Percentiles rank a stretch among this genome's conserved stretches.
Evolutionary conservation across 257 asterid species (phyloP).

Genomic region (Penstemon davidsonii): DNA sequence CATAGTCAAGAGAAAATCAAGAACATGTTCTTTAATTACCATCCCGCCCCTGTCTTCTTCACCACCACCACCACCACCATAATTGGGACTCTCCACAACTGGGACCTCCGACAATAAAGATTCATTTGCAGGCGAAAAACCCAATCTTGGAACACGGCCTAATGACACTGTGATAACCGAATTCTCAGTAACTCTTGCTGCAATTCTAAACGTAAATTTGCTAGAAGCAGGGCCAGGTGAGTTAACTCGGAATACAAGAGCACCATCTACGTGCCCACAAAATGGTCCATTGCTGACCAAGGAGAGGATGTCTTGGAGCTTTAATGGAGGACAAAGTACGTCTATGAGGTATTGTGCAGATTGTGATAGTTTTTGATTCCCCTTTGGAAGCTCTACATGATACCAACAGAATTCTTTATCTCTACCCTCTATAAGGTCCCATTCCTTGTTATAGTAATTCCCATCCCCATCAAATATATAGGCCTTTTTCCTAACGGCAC

Average conservation of each 20-base stretch:
- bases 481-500: conserved; percentile 67
- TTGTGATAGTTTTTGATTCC: conserved; percentile 71
- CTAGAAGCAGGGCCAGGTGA: conserved; percentile 90
- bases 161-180: conserved; percentile 91
- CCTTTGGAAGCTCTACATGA: conserved; percentile 94
- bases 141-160: conserved; percentile 92
- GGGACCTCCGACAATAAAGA: conserved; percentile 87
- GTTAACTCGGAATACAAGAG: conserved; percentile 92
- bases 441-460: conserved; percentile 73
- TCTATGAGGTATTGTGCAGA: conserved; percentile 85
- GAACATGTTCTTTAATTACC: conserved; percentile 75
- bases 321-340: conserved; percentile 88
- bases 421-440: conserved; percentile 77
- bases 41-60: conserved; percentile 54
- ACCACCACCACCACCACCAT: conserved; percentile 30
- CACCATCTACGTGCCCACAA: conserved; percentile 91
- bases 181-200: conserved; percentile 82
- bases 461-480: conserved; percentile 94
- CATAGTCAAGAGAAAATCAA: conserved; percentile 80
- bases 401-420: conserved; percentile 98
- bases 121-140: conserved; percentile 64
- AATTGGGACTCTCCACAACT: conserved; percentile 57
- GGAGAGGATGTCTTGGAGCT: conserved; percentile 94
- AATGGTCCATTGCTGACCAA: conserved; percentile 89
- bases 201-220: conserved; percentile 75